phyloP scores from a whole-genome alignment of 331 rosid genomes.

The Malus hybrid region DNA sequence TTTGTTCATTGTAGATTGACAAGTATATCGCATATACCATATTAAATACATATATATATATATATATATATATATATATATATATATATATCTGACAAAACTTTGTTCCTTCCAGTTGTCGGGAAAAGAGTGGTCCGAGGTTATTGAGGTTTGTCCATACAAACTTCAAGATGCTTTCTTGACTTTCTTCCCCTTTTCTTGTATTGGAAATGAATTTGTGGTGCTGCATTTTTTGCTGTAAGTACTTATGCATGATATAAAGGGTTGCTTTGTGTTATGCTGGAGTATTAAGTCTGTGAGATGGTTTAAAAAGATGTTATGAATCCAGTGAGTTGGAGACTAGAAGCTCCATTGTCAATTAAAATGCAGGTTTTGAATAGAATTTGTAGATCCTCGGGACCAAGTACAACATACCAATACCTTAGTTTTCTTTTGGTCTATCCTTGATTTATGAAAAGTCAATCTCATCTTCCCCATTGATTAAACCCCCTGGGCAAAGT shows the following conservation, averaged over 20 bases:
- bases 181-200: slow-evolving; percentile 5
- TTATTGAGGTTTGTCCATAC: slow-evolving; percentile 61
- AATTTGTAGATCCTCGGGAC: not conserved
- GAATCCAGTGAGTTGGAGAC: not conserved
- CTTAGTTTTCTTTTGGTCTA: not conserved
- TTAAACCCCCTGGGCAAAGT: not conserved
- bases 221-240: slow-evolving; percentile 19
- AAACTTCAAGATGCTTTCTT: not conserved
- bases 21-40: not conserved
- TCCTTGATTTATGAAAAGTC: not conserved
- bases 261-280: slow-evolving; percentile 15
- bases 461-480: not conserved
- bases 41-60: not conserved
- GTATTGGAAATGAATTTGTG: slow-evolving; percentile 10
- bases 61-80: not conserved
- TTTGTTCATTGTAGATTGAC: not conserved
- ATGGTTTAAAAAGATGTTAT: not conserved
- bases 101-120: slow-evolving; percentile 51
- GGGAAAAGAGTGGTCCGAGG: slow-evolving; percentile 63
- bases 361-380: not conserved
- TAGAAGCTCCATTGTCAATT: not conserved
- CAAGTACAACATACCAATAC: not conserved
- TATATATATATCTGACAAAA: slow-evolving; percentile 24
- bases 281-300: slow-evolving; percentile 22
- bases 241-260: slow-evolving; percentile 13